Evolutionary conservation across 1,284 basidiomycete species (phyloP), one percentile per base, ranked within the genome.

Genomic region (Paramarasmius palmivorus): DNA sequence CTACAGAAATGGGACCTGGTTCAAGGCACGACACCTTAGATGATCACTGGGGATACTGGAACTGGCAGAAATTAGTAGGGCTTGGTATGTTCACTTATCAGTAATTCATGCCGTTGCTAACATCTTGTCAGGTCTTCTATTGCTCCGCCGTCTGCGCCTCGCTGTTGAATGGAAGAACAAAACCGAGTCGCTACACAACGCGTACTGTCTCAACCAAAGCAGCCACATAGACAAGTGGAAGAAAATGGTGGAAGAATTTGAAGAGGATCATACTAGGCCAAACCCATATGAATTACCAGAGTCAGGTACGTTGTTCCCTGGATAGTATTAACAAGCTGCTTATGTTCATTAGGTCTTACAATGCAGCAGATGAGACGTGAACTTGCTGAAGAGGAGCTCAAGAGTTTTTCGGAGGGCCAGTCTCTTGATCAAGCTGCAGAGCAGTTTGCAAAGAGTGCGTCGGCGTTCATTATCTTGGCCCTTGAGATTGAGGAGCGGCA

Each of bases 41-140:
- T 29, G 68, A 68, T 45, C 62, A 65, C 44, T 69, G 59, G 56
- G 56, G 52, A 8, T 49, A 52, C 22, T 66, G 61, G 66, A 71
- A 71, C 52, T 69, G 64, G 64, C 20, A 32, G 19, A 71, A 70
- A 50, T 36, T 61, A 12, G 9, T 25, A 26, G 32, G 50, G 4
- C 25, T 52, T 20, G 41, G 50, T 52, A 25, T 15, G 41, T 46
- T 35, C 35, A 3, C 6, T 36, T 41, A 20, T 32, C 23, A 29
- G 19, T 29, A 44, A 20, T 25, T n/a, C 6, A 29, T n/a, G 2
- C 25, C 9, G 4, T 15, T 46, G n/a, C 22, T n/a, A 46, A 15
- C 10, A 14, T 14, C 4, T 8, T 25, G 25, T 29, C n/a, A 35
- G 50, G 40, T 29, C 8, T 26, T 36, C 26, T 35, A 8, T 35